These are phyloP conservation scores for Marasmius sp. DNA, from an alignment of 1,284 basidiomycete genomes.

Conservation along the genomic window DNA sequence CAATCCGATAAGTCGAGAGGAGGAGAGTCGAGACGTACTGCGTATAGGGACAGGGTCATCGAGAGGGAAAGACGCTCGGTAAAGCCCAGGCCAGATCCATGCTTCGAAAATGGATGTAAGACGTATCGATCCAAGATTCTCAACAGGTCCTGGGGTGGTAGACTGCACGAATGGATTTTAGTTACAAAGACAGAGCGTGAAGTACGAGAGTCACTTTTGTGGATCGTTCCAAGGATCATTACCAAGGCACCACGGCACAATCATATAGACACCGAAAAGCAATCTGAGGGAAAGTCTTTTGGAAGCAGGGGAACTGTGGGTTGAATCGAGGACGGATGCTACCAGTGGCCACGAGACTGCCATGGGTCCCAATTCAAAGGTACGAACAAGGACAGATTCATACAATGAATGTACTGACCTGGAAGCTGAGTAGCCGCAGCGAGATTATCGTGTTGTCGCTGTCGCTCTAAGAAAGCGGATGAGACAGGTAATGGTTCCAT, in stretches of 20 bases:
- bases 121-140: conserved; percentile 20
- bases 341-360: conserved; percentile 55
- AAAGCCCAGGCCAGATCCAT: conserved; percentile 13
- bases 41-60: conserved; percentile 55
- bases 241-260: conserved; percentile 41
- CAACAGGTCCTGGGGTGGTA: conserved; percentile 8
- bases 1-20: not conserved
- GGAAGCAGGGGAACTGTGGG: conserved; percentile 54
- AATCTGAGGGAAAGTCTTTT: conserved; percentile 55
- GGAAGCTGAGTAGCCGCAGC: conserved; percentile 66
- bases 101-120: conserved; percentile 12
- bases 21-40: conserved; percentile 36
- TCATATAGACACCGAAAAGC: conserved; percentile 52
- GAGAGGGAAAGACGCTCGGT: conserved; percentile 43
- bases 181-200: not conserved
- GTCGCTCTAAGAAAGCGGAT: conserved; percentile 29
- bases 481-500: conserved; percentile 21
- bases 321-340: conserved; percentile 42
- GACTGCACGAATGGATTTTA: not conserved
- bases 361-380: not conserved
- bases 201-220: not conserved
- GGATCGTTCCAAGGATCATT: conserved; percentile 17
- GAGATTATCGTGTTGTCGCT: conserved; percentile 49
- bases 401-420: conserved; percentile 35
- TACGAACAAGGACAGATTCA: not conserved